Evolutionary conservation across 2,329 filamentous ascomycete species (phyloP).

Genomic region (Botrytis fabae): DNA sequence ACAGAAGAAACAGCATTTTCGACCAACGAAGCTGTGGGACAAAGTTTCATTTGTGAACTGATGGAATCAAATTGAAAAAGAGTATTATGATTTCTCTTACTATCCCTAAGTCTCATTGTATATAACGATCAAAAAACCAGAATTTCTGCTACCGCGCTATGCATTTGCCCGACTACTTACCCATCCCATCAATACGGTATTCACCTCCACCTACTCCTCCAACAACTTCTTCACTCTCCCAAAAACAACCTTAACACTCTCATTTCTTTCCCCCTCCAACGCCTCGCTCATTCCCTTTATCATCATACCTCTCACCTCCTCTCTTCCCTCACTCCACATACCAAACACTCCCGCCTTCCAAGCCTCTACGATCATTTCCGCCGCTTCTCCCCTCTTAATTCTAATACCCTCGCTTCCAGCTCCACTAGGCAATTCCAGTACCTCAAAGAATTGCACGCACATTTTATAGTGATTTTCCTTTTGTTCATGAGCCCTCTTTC

Average conservation of each 20-base stretch:
- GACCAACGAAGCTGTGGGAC: not conserved
- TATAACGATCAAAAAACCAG: not conserved
- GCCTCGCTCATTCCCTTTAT: constrained; percentile 31
- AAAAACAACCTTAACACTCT: constrained; percentile 33
- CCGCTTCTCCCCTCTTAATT: constrained; percentile 40
- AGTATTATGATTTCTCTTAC: not conserved
- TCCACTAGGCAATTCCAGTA: constrained; percentile 38
- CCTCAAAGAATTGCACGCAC: constrained; percentile 32
- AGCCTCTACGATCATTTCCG: constrained; percentile 36
- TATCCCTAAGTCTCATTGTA: not conserved
- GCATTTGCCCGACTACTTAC: not conserved
- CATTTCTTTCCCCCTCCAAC: constrained; percentile 36
- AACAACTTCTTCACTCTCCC: constrained; percentile 34
- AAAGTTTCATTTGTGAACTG: not conserved
- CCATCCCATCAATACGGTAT: not conserved
- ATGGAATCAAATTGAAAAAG: not conserved
- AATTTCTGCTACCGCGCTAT: not conserved
- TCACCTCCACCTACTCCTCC: constrained; percentile 14
- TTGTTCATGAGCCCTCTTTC: constrained; percentile 31
- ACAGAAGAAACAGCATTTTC: not conserved
- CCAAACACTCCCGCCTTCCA: constrained; percentile 38
- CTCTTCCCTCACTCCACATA: constrained; percentile 30
- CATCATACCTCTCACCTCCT: constrained; percentile 31
- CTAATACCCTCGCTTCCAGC: constrained; percentile 39
- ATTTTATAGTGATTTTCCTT: constrained; percentile 31